Evolutionary conservation across 345 rosid genomes (phyloP), one percentile per base, ranked within the genome.

Genomic region (Chamaenerion angustifolium): DNA sequence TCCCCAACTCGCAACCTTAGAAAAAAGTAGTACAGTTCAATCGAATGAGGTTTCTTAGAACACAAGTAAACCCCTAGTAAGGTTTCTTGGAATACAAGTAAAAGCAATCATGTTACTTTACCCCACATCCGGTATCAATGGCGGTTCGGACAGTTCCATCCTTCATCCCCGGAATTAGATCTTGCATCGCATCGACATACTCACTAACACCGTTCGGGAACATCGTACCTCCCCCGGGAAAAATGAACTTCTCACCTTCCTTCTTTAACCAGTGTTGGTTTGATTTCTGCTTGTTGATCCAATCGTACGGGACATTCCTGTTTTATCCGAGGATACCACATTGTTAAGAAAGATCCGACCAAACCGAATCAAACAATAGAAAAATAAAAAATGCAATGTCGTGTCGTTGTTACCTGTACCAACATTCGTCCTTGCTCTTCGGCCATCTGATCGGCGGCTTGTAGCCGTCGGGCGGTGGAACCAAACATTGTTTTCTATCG

Each of bases 341-440:
- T 31, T 31, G 10, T 31, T 31, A 31, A 31, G 37, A 7, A 5
- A 3, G 45, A 55, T 50, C 64, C 59, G 57, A 65, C 43, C 57
- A 57, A 62, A 52, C 11, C 5, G 25, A 44, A 6, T 4, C 16
- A 17, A 21, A 23, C 27, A 10, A 4, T 15, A 11, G 1, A n/a
- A 41, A 46, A 10, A 21, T 21, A 21, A 2, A 21, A 21, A 21
- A 21, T 21, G 0, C 25, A 21, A 21, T 21, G 25, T n/a, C n/a
- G n/a, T n/a, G n/a, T n/a, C n/a, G n/a, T n/a, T n/a, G n/a, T n/a
- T 83, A 92, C 98, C 95, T 87, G 84, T 92, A 92, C 98, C 98
- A 87, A 76, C 98, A 92, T 64, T 87, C 66, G 45, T 74, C 70
- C 58, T 81, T 71, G 74, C 98, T 87, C 79, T 84, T 84, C 5